Percentiles rank a stretch among this genome's conserved stretches.
These are phyloP conservation scores for Amylocarpus encephaloides DNA, from an alignment of 2,329 filamentous ascomycete species.

Conservation along the genomic window DNA sequence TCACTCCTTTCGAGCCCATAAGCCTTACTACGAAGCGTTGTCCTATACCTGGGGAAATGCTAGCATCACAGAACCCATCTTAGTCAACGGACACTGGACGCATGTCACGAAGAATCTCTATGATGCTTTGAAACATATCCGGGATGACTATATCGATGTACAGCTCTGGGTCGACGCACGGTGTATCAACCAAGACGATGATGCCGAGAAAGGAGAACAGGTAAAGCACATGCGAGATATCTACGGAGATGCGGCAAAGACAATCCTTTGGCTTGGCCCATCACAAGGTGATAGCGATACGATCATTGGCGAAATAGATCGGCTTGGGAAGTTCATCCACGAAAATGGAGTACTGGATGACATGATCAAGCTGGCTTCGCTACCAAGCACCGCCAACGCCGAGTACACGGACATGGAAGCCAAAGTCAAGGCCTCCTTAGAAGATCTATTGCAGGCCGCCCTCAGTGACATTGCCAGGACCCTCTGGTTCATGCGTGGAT, in stretches of 20 bases:
- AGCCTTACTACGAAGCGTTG: slow-evolving; percentile 15
- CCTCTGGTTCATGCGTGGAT: not conserved
- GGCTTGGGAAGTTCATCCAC: not conserved
- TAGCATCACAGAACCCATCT: slow-evolving; percentile 10
- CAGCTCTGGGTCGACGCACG: not conserved
- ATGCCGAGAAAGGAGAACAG: not conserved
- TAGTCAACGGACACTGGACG: slow-evolving; percentile 13
- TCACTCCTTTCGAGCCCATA: slow-evolving; percentile 3
- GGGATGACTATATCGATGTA: not conserved
- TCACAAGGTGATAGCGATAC: not conserved
- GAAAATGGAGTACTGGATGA: not conserved
- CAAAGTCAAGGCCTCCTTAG: not conserved
- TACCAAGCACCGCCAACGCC: not conserved
- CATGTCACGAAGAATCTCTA: slow-evolving; percentile 8
- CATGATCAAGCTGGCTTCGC: not conserved
- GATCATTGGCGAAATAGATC: not conserved
- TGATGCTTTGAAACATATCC: slow-evolving; percentile 7
- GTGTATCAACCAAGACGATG: not conserved
- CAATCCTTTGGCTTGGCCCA: not conserved
- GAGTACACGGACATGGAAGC: not conserved
- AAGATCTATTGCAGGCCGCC: not conserved
- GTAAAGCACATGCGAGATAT: not conserved
- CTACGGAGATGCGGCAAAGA: not conserved
- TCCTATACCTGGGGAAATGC: slow-evolving; percentile 27
- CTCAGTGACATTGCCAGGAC: not conserved